phyloP scores from a whole-genome alignment of 2,329 filamentous ascomycete species.

The Spiromastix sp. region DNA sequence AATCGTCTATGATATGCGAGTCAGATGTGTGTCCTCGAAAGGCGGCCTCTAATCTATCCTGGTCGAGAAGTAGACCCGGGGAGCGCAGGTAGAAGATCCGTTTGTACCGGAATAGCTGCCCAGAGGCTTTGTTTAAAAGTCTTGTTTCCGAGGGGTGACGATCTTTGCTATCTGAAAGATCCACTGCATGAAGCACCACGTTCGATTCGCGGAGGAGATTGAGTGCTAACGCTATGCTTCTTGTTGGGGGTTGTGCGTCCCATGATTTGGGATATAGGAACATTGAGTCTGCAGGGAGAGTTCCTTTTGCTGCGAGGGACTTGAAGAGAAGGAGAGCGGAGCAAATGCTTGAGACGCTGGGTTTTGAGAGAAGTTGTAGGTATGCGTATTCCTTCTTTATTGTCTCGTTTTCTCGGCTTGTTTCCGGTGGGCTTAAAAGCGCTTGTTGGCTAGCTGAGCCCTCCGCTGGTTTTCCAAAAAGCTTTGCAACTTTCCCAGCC shows the following conservation, averaged over 20 bases:
- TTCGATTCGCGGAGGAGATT: conserved; percentile 29
- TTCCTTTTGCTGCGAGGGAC: conserved; percentile 24
- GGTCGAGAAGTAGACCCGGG: conserved; percentile 31
- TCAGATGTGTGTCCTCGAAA: no score
- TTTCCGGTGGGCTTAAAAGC: conserved; percentile 10
- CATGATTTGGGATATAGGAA: conserved; percentile 38
- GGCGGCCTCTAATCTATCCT: conserved; percentile 24
- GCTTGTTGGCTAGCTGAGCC: conserved; percentile 17
- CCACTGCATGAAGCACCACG: conserved; percentile 32
- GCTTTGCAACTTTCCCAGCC: neutral
- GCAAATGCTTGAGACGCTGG: conserved; percentile 35
- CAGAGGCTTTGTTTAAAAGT: conserved; percentile 17
- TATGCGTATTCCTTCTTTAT: conserved; percentile 26
- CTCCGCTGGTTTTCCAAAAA: neutral
- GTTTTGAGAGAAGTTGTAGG: conserved; percentile 33
- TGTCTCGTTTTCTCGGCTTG: conserved; percentile 3
- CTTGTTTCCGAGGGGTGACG: conserved; percentile 8
- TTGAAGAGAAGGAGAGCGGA: conserved; percentile 36
- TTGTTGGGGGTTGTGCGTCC: conserved; percentile 23
- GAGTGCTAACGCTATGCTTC: conserved; percentile 23
- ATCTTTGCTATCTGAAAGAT: conserved; percentile 20
- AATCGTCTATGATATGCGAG: no score
- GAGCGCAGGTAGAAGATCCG: conserved; percentile 33
- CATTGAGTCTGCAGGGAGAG: conserved; percentile 29
- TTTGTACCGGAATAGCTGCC: conserved; percentile 34